Conservation (phyloP, 768 basidiomycete species). For the Mycena latifolia region DNA sequence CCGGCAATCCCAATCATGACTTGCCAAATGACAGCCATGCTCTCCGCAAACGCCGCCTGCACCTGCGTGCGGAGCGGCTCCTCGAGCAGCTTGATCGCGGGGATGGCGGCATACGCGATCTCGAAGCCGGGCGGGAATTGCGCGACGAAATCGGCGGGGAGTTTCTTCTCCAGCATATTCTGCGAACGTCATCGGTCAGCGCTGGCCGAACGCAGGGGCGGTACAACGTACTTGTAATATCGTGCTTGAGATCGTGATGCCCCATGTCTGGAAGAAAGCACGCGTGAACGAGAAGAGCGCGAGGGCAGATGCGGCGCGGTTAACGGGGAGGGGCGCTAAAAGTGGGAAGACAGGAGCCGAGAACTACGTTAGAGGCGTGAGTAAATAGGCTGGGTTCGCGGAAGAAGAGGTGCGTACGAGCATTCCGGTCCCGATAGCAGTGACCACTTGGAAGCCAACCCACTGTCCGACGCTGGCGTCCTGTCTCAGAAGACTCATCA, state of each 20-base stretch:
- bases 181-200: constrained; percentile 32
- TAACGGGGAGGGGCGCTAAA: constrained; percentile 50
- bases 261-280: constrained; percentile 43
- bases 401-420: constrained; percentile 12
- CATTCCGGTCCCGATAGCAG: constrained; percentile 16
- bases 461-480: constrained; percentile 38
- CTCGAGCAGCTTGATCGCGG: constrained; percentile 36
- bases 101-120: constrained; percentile 34
- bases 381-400: not conserved
- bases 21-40: constrained; percentile 56
- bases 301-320: constrained; percentile 51
- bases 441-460: constrained; percentile 45
- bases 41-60: constrained; percentile 54
- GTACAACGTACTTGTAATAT: constrained; percentile 44
- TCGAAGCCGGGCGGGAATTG: constrained; percentile 30
- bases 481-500: constrained; percentile 41
- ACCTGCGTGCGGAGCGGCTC: constrained; percentile 47
- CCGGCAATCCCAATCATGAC: constrained; percentile 54
- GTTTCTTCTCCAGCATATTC: constrained; percentile 51
- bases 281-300: constrained; percentile 49
- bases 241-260: constrained; percentile 37
- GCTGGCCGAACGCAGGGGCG: not conserved
- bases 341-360: constrained; percentile 49
- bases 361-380: constrained; percentile 14
- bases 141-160: constrained; percentile 30